These are phyloP conservation scores for Aspergillus uvarum DNA, from an alignment of 2,329 filamentous ascomycete species.

Conservation along the genomic window DNA sequence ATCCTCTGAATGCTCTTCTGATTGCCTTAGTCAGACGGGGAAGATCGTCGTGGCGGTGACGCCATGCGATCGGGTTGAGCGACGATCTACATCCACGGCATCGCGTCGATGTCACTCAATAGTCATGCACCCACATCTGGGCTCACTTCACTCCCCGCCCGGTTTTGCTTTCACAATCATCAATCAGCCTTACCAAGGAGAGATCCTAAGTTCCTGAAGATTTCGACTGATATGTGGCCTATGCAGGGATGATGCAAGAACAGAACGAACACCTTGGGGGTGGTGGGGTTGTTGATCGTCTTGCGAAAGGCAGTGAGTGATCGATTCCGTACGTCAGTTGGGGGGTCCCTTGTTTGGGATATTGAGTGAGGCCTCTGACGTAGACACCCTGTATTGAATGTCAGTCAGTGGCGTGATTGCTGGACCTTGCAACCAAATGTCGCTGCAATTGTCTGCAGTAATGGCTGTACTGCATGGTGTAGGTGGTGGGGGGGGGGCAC, in stretches of 20 bases:
- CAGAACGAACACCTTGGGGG: neutral
- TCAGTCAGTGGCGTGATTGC: too few species aligned
- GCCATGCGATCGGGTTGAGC: neutral
- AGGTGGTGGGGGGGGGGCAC: too few species aligned
- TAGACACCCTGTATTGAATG: neutral
- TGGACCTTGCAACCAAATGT: too few species aligned
- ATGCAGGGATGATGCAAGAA: neutral
- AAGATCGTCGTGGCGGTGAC: neutral
- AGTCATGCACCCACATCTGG: neutral
- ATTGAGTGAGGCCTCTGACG: neutral
- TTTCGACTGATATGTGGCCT: neutral
- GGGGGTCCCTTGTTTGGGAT: neutral
- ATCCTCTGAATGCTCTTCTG: neutral
- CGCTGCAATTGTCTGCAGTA: too few species aligned
- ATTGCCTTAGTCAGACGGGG: neutral
- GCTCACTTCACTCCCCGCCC: neutral
- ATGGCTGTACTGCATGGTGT: too few species aligned
- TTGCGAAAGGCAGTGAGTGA: neutral
- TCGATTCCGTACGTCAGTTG: neutral
- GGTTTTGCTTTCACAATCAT: neutral
- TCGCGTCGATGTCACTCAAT: neutral
- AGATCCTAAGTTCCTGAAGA: neutral
- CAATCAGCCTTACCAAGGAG: neutral
- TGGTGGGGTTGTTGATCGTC: neutral
- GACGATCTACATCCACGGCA: neutral